These are phyloP conservation scores for Marasmius sp. DNA, from an alignment of 1,284 basidiomycete species.

Conservation along the genomic window DNA sequence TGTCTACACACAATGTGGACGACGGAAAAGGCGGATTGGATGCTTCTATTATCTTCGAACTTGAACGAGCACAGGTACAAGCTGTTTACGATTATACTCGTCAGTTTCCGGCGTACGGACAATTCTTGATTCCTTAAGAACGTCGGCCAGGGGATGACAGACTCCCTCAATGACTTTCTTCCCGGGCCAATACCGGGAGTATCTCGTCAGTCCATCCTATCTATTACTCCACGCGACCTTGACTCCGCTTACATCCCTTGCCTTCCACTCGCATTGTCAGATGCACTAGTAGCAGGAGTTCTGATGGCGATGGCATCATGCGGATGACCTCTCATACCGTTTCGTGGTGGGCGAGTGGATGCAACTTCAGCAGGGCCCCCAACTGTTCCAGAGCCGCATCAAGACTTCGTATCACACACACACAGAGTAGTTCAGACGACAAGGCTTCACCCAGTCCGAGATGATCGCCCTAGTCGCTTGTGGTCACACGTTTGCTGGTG, in stretches of 20 bases:
- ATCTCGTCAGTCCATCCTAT: background rate
- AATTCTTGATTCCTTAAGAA: slow-evolving; percentile 20
- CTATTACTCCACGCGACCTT: no score
- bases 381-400: slow-evolving; percentile 35
- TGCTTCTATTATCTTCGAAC: slow-evolving; percentile 27
- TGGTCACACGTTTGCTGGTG: slow-evolving; percentile 35
- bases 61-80: slow-evolving; percentile 23
- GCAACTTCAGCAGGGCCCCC: slow-evolving; percentile 27
- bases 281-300: slow-evolving; percentile 35
- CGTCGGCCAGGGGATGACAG: slow-evolving; percentile 23
- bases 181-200: slow-evolving; percentile 8
- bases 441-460: slow-evolving; percentile 36
- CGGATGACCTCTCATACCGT: slow-evolving; percentile 38
- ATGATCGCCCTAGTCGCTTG: slow-evolving; percentile 45
- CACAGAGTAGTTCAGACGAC: slow-evolving; percentile 33
- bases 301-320: slow-evolving; percentile 34
- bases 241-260: no score
- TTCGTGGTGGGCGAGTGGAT: slow-evolving; percentile 37
- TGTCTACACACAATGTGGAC: slow-evolving; percentile 23
- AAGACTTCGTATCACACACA: slow-evolving; percentile 32
- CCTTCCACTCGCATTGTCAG: slow-evolving; percentile 26
- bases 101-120: background rate
- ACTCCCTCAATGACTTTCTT: slow-evolving; percentile 21
- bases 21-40: slow-evolving; percentile 30
- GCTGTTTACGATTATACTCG: background rate